Base-by-base conservation (phyloP, 768 basidiomycete species). In the Psilocybe cubensis region DNA sequence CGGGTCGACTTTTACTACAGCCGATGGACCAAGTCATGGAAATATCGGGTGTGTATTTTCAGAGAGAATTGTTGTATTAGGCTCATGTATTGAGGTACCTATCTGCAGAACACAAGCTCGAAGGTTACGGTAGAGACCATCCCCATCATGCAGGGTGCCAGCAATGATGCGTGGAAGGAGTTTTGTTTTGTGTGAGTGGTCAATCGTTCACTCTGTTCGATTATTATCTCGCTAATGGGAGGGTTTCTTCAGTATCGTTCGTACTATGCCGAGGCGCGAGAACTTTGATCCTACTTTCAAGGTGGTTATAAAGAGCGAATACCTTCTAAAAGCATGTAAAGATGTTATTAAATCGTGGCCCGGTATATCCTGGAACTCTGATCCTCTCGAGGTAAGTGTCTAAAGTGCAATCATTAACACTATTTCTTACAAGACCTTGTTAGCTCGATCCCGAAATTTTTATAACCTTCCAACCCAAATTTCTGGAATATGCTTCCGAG, bases 1-100 rank as follows among this genome's bases (percentile, higher is more conserved):
- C 81, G 82, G 1, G 79, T 86, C 42, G 85, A 86, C 64, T 74
- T 81, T 61, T 85, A 83, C 62, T 85, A 81, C 67, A 84, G 81
- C 64, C 70, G 76, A 58, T 84, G 84, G 83, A 73, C 74, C 28
- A 83, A 79, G 64, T 65, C 69, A 18, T 86, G 83, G 83, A 84
- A 83, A 70, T 85, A 86, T 63, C 72, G 73, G 61, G 81, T 81
- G 66, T 21, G 71, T 52, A 3, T 10, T 47, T 33, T n/a, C n/a
- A n/a, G n/a, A n/a, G n/a, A n/a, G n/a, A n/a, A n/a, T 18, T 40
- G 10, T 1, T 43, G 10, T 18, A 25, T 9, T 11, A 47, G 2
- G 9, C 24, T 42, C n/a, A 21, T 21, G 8, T 45, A 12, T 60
- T 29, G 10, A 17, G n/a, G 5, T 10, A 27, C 21, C 10, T 24